A percentile compares a stretch with the other conserved stretches of the same genome.
These are phyloP conservation scores for Lavandula angustifolia DNA, from an alignment of 257 asterid species.

Conservation along the genomic window DNA sequence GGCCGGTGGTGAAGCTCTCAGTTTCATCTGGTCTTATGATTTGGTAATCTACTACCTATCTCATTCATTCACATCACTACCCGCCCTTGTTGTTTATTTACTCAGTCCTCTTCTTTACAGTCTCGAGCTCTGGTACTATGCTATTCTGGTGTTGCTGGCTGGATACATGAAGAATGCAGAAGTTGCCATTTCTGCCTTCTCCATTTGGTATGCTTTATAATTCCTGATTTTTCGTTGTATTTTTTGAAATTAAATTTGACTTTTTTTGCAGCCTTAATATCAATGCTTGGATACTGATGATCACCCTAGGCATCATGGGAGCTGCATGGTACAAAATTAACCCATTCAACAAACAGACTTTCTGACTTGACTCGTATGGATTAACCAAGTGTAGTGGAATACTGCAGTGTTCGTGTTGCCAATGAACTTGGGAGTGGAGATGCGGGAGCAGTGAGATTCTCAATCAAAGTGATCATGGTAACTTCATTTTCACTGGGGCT, in stretches of 20 bases:
- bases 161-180: slow-evolving; percentile 62
- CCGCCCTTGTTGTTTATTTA: background rate
- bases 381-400: too few species aligned
- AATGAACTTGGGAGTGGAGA: slow-evolving; percentile 77
- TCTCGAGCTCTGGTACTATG: slow-evolving; percentile 63
- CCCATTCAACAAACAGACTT: too few species aligned
- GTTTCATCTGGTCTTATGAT: slow-evolving; percentile 61
- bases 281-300: slow-evolving; percentile 59
- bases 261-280: slow-evolving; percentile 46
- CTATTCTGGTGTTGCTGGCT: slow-evolving; percentile 60
- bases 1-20: slow-evolving; percentile 41
- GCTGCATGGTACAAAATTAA: slow-evolving; percentile 37
- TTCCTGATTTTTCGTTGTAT: too few species aligned
- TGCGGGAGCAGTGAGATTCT: slow-evolving; percentile 53
- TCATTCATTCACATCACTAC: background rate
- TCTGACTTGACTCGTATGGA: too few species aligned
- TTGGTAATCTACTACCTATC: slow-evolving; percentile 36
- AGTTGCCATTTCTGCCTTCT: slow-evolving; percentile 52
- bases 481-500: slow-evolving; percentile 47
- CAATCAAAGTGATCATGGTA: slow-evolving; percentile 50
- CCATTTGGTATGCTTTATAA: too few species aligned
- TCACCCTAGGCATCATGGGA: slow-evolving; percentile 61
- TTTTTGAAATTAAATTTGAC: too few species aligned
- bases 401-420: slow-evolving; percentile 66
- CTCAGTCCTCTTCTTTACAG: slow-evolving; percentile 25